Percentiles rank a stretch among this genome's conserved stretches.
These are phyloP conservation scores for Prunus davidiana DNA, from an alignment of 306 rosid species.

Conservation along the genomic window DNA sequence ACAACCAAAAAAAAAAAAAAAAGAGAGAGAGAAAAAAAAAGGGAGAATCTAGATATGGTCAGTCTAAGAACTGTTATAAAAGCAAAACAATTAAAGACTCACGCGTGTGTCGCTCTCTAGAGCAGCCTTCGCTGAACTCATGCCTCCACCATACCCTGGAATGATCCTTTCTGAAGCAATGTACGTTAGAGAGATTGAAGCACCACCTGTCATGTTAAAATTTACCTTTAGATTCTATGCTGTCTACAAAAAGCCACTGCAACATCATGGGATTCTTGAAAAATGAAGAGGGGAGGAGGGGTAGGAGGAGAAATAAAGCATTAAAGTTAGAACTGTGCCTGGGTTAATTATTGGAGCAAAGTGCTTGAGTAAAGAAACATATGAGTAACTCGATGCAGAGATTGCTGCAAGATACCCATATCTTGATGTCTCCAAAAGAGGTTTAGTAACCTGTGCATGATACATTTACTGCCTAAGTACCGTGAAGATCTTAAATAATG, in stretches of 20 bases:
- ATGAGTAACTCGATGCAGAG: conserved; percentile 97
- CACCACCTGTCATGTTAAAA: conserved; percentile 59
- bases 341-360: conserved; percentile 86
- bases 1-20: background rate
- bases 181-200: conserved; percentile 91
- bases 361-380: conserved; percentile 80
- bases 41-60: background rate
- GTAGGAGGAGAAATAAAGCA: background rate
- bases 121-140: conserved; percentile 99
- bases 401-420: conserved; percentile 94
- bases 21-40: background rate
- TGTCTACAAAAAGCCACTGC: background rate
- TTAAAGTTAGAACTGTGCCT: conserved; percentile 41
- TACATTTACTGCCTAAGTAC: background rate
- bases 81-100: conserved; percentile 16
- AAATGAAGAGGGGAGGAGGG: background rate
- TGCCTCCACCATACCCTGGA: conserved; percentile 99
- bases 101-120: conserved; percentile 94
- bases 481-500: background rate
- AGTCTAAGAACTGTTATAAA: background rate
- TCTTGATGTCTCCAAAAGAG: conserved; percentile 92
- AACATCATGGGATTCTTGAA: background rate
- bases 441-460: conserved; percentile 66
- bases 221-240: background rate
- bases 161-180: conserved; percentile 95